Evolutionary conservation across 108 stramenopile species (phyloP).

Genomic region (Pseudonitzschia delicatissima): DNA sequence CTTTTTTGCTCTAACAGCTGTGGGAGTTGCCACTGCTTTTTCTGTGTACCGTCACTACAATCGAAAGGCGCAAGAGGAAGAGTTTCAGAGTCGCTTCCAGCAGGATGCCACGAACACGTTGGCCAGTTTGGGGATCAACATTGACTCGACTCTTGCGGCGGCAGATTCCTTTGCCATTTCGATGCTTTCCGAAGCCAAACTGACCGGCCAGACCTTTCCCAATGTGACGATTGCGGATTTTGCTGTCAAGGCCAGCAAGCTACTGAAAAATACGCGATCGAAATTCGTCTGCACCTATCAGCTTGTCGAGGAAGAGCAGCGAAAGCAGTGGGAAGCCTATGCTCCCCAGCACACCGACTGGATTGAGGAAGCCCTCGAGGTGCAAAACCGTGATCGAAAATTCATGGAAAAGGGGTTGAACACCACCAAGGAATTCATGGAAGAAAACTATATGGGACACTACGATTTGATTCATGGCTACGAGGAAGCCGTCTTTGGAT

Average conservation of each 20-base stretch:
- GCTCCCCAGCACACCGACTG: constrained; percentile 25
- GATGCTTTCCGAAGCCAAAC: constrained; percentile 6
- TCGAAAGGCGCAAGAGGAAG: constrained; percentile 17
- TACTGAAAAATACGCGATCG: constrained; percentile 22
- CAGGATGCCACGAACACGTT: constrained; percentile 38
- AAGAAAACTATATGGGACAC: neutral
- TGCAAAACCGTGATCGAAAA: constrained; percentile 15
- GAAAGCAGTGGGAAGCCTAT: constrained; percentile 38
- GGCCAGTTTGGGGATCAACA: constrained; percentile 26
- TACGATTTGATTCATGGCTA: constrained; percentile 32
- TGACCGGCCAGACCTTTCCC: constrained; percentile 32
- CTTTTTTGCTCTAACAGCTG: no score
- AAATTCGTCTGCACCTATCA: constrained; percentile 35
- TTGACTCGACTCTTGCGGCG: constrained; percentile 35
- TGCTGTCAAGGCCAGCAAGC: constrained; percentile 24
- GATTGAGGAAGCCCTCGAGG: constrained; percentile 24
- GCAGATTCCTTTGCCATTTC: constrained; percentile 38
- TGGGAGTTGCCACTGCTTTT: constrained; percentile 1
- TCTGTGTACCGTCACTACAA: constrained; percentile 5
- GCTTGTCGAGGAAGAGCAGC: constrained; percentile 3
- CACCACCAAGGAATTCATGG: neutral
- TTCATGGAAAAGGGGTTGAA: neutral
- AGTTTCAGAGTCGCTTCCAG: constrained; percentile 29
- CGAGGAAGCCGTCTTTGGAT: constrained; percentile 26
- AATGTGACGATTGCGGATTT: constrained; percentile 48